Evolutionary conservation across 257 asterid genomes (phyloP), one percentile per base, ranked within the genome.

Genomic region (Striga asiatica): DNA sequence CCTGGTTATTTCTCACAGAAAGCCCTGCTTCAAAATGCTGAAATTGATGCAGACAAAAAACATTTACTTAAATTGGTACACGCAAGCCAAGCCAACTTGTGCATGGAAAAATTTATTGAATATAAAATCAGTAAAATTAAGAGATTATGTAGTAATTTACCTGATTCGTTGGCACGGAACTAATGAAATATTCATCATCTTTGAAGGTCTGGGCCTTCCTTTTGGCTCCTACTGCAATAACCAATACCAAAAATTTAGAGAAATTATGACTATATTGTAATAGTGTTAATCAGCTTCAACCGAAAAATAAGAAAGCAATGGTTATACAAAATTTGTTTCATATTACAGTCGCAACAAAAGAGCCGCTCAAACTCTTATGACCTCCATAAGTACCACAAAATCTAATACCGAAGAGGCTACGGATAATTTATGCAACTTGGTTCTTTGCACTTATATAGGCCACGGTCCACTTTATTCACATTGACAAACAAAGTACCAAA

Each of bases 11-110:
- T 67, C 85, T 75, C 74, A 78, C 82, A 1, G 95, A 65, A 35
- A 88, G 94, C 65, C 98, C 98, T 6, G 95, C 92, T 76, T 92
- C 98, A 66, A 78, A 88, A 84, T 92, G 98, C 97, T 91, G 95
- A 62, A 74, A 76, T 62, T 32, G 66, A 67, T 22, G 39, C 24
- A 56, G 22, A 25, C 31, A 39, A 20, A 21, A 37, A 61, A 62
- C 4, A 4, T 45, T 72, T 57, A 63, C 31, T 53, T 54, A 62
- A 45, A 29, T 41, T 53, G 42, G 51, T 39, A 53, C n/a, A 49
- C 14, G 51, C n/a, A 14, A 9, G 17, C 42, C 39, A 66, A 50
- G 23, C 17, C 58, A 49, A 62, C 8, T 20, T 21, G 50, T 3
- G 18, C 23, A 39, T 21, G 37, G 29, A 54, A 21, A 19, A 43